These are phyloP conservation scores for Coemansia sp. DNA, from an alignment of 192 early-diverging fungal genomes.

Conservation along the genomic window DNA sequence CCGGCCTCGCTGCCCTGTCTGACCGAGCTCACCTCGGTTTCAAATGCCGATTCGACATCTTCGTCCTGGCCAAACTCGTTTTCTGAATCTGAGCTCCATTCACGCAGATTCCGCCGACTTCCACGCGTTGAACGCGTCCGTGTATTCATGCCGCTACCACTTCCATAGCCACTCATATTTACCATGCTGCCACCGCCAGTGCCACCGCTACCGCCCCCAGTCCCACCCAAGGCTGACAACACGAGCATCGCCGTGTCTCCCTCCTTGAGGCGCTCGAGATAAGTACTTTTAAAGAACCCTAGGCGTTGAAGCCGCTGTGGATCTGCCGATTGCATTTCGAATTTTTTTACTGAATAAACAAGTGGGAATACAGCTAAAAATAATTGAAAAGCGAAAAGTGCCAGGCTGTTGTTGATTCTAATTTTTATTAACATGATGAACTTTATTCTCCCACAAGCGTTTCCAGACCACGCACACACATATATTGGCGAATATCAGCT, in stretches of 20 bases:
- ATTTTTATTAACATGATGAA: background rate
- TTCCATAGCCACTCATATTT: conserved; percentile 7
- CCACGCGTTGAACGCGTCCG: conserved; percentile 49
- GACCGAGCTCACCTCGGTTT: conserved; percentile 46
- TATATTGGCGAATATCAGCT: background rate
- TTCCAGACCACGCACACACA: background rate
- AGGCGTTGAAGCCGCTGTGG: conserved; percentile 26
- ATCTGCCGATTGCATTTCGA: conserved; percentile 23
- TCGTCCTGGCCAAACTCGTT: conserved; percentile 45
- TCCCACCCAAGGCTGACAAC: conserved; percentile 33
- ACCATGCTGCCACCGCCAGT: conserved; percentile 17
- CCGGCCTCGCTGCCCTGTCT: conserved; percentile 38
- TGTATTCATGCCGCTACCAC: conserved; percentile 27
- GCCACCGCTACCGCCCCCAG: conserved; percentile 7
- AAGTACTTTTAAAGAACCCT: conserved; percentile 42
- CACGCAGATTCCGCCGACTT: conserved; percentile 48
- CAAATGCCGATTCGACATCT: conserved; percentile 41
- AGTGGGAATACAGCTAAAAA: background rate
- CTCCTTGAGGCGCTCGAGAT: conserved; percentile 51
- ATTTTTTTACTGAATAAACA: background rate
- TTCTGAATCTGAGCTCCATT: conserved; percentile 54
- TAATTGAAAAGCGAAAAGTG: background rate
- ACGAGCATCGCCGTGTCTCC: conserved; percentile 52
- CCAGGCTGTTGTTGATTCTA: background rate
- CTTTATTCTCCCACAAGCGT: background rate